Percentiles rank a stretch among this genome's conserved stretches.
These are phyloP conservation scores for Cyberlindnera xishuangbannaensis DNA, from an alignment of 805 yeast species.

Conservation along the genomic window DNA sequence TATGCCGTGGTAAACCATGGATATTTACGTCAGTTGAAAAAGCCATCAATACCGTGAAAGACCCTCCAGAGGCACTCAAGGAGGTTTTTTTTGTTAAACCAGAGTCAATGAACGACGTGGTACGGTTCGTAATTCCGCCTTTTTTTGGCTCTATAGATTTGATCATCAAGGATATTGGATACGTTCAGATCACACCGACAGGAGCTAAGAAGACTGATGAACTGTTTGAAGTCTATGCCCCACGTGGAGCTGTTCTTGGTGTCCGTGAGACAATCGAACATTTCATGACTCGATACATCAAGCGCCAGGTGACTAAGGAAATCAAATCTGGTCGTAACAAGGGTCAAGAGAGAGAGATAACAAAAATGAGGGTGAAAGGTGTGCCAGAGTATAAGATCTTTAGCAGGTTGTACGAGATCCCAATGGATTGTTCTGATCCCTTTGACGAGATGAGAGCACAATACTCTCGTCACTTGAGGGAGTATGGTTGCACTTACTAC, in stretches of 20 bases:
- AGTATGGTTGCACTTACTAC: slow-evolving; percentile 18
- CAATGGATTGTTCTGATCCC: slow-evolving; percentile 22
- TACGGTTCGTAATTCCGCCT: slow-evolving; percentile 58
- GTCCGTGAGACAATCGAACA: slow-evolving; percentile 47
- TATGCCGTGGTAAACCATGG: slow-evolving; percentile 32
- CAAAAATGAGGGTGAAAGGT: slow-evolving; percentile 17
- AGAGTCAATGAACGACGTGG: slow-evolving; percentile 28
- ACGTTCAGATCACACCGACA: slow-evolving; percentile 53
- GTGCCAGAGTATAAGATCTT: slow-evolving; percentile 23
- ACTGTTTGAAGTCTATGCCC: slow-evolving; percentile 46
- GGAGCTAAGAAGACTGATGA: slow-evolving; percentile 35
- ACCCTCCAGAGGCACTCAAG: slow-evolving; percentile 25
- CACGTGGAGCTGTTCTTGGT: slow-evolving; percentile 47
- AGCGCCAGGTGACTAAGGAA: slow-evolving; percentile 26
- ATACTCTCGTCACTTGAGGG: slow-evolving; percentile 18
- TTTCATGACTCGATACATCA: slow-evolving; percentile 28
- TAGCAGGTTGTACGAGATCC: slow-evolving; percentile 21
- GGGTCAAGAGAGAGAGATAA: slow-evolving; percentile 10
- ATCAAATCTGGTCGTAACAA: slow-evolving; percentile 10
- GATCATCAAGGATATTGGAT: slow-evolving; percentile 62
- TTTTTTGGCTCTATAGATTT: slow-evolving; percentile 62
- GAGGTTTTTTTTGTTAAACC: slow-evolving; percentile 25
- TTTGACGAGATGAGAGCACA: slow-evolving; percentile 26
- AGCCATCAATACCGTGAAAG: slow-evolving; percentile 27
- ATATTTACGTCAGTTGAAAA: slow-evolving; percentile 28